Percentiles rank a stretch among this genome's conserved stretches.
Evolutionary conservation across 2,329 filamentous ascomycete genomes (phyloP).

Genomic region (Daldinia sp.): DNA sequence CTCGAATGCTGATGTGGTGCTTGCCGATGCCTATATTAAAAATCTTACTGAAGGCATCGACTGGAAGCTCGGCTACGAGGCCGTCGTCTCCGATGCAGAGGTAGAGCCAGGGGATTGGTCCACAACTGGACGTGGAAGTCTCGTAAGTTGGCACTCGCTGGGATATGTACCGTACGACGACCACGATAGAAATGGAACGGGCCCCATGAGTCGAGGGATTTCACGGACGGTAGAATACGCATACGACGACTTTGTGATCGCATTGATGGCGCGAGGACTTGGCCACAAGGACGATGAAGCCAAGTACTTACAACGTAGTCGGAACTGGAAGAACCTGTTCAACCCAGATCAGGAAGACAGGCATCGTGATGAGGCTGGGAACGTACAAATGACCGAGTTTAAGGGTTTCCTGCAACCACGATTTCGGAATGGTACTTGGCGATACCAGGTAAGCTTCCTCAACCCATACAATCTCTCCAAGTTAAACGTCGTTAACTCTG

Average conservation of each 20-base stretch:
- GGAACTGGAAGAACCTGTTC: constrained; percentile 77
- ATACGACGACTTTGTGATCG: constrained; percentile 79
- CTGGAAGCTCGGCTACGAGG: constrained; percentile 76
- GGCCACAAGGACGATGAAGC: constrained; percentile 60
- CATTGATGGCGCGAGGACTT: constrained; percentile 67
- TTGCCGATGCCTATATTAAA: constrained; percentile 76
- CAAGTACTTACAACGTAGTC: constrained; percentile 69
- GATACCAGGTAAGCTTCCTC: constrained; percentile 48
- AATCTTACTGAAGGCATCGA: constrained; percentile 69
- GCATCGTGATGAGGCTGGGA: constrained; percentile 33
- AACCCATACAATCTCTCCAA: background rate
- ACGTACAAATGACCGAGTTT: constrained; percentile 59
- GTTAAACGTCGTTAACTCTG: background rate
- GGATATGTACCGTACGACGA: constrained; percentile 78
- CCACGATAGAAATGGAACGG: constrained; percentile 67
- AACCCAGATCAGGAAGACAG: constrained; percentile 53
- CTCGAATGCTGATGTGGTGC: constrained; percentile 76
- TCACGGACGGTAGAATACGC: constrained; percentile 82
- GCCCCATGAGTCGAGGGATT: constrained; percentile 72
- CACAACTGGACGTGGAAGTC: constrained; percentile 73
- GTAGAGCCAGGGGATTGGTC: constrained; percentile 72
- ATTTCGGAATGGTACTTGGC: constrained; percentile 71
- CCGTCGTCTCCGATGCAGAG: constrained; percentile 76
- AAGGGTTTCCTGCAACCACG: constrained; percentile 76
- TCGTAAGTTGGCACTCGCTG: constrained; percentile 73